phyloP scores from a whole-genome alignment of 1,284 basidiomycete genomes.

The Leccinum fuscescens region DNA sequence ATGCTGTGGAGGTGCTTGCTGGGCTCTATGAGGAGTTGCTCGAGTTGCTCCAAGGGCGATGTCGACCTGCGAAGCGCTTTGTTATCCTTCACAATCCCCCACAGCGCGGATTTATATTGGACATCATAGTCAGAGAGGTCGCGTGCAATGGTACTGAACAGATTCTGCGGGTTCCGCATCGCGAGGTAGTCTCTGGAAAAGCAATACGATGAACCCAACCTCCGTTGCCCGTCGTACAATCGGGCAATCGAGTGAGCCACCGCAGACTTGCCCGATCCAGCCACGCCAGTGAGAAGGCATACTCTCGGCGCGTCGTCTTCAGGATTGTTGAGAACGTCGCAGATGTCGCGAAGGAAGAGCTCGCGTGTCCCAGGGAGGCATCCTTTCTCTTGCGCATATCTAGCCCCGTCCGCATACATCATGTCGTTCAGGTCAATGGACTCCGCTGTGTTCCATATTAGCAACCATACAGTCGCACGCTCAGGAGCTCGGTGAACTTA shows the following conservation, averaged over 20 bases:
- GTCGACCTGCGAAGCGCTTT: neutral
- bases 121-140: neutral
- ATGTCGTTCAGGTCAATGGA: neutral
- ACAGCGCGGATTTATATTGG: neutral
- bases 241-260: neutral
- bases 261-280: neutral
- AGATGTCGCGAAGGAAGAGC: neutral
- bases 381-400: neutral
- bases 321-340: neutral
- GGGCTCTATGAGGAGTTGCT: neutral
- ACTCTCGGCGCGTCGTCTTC: neutral
- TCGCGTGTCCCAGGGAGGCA: neutral
- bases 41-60: neutral
- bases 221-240: neutral
- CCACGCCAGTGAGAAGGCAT: neutral
- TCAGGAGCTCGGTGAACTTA: neutral
- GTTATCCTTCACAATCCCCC: neutral
- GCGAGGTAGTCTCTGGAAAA: neutral
- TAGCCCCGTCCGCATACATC: neutral
- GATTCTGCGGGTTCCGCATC: neutral
- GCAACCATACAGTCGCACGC: neutral
- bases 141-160: neutral
- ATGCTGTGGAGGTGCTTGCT: neutral
- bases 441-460: neutral
- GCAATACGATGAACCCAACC: neutral